Conservation (phyloP, 75 land plant species). For the Sequoia sempervirens region DNA sequence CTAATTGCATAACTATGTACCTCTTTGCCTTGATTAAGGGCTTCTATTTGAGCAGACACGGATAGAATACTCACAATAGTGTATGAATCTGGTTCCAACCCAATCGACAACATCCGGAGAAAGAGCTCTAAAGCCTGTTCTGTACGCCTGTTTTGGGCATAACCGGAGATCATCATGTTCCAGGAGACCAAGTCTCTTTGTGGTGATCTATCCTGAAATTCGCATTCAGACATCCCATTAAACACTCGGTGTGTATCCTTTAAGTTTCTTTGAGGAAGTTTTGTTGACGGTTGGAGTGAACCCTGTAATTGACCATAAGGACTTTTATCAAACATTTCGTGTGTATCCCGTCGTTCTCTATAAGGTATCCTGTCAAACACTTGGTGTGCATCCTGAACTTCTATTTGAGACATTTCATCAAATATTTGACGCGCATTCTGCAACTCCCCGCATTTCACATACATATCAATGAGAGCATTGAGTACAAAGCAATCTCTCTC, state of each 20-base stretch:
- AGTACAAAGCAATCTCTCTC: neutral
- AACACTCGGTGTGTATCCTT: conserved; percentile 10
- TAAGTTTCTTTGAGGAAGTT: neutral
- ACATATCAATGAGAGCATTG: conserved; percentile 2
- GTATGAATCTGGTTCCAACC: conserved; percentile 33
- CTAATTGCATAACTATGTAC: conserved; percentile 36
- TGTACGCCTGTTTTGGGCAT: conserved; percentile 18
- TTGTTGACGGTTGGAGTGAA: conserved; percentile 13
- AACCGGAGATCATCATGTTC: conserved; percentile 50
- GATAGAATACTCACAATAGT: conserved; percentile 41
- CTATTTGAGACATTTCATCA: neutral
- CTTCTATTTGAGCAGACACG: conserved; percentile 22
- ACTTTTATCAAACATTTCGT: neutral
- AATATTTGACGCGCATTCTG: conserved; percentile 4
- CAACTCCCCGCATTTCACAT: neutral
- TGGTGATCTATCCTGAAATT: conserved; percentile 8
- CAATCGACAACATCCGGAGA: conserved; percentile 27
- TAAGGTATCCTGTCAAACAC: conserved; percentile 13
- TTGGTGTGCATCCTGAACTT: neutral
- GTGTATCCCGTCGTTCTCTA: neutral
- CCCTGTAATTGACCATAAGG: neutral
- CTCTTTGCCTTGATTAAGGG: conserved; percentile 19
- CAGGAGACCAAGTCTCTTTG: conserved; percentile 30
- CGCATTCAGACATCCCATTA: conserved; percentile 11
- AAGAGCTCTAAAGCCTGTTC: conserved; percentile 20